Evolutionary conservation across 225 moss, liverwort and hornwort species (phyloP), one percentile per base, ranked within the genome.

Genomic region (Ulota crispa): DNA sequence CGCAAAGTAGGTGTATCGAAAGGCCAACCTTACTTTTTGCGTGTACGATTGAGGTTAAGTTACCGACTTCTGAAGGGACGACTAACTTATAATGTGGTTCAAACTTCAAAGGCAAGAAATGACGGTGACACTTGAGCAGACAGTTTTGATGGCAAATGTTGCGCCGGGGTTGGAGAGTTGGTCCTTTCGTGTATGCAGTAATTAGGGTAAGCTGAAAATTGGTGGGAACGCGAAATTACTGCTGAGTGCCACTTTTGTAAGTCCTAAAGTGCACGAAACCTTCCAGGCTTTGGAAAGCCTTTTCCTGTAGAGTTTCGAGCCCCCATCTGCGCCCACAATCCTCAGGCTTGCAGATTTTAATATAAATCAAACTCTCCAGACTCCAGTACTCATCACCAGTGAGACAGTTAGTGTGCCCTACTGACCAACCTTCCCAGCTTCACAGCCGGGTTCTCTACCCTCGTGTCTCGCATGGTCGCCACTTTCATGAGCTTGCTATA

Each of bases 371-470:
- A 9, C n/a, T 16, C 10, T n/a, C n/a, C 2, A 5, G 9, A n/a
- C n/a, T 39, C 28, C 7, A 11, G 32, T n/a, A 36, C 26, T 18
- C 15, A 42, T 24, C 60, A 3, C 14, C 8, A 30, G 26, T 41
- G 7, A 39, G 56, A 61, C 19, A 79, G 45, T 45, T 19, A 70
- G 45, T 45, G 60, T 47, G 19, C 34, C 19, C 70, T 47, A 47
- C 72, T 37, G 53, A 47, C 50, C 32, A 60, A 24, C 39, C 64
- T 64, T 18, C 56, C 74, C 73, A 74, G 2, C 43, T 54, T 66
- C 74, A 7, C 66, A 67, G 42, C 57, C 56, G 66, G 74, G 67
- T 81, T 75, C 75, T 67, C 43, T 57, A 18, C 45, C 75, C 67
- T 57, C 81, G 66, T 66, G 56, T 65, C 56, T 3, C 74, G 64